Base-by-base conservation (phyloP, 805 yeast genomes). In the Starmerella sp. region DNA sequence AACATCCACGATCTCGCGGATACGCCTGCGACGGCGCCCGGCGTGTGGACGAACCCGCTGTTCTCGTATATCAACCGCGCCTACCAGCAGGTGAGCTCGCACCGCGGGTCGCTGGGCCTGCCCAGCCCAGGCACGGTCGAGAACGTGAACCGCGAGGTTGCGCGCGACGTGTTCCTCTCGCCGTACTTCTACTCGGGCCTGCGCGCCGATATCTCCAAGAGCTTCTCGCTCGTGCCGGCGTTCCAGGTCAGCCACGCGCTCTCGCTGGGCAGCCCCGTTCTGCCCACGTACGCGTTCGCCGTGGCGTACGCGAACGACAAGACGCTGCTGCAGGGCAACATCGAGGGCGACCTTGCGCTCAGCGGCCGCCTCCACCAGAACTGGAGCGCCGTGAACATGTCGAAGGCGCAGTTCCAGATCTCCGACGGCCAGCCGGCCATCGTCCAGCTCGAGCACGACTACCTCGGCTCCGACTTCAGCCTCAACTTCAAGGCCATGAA, bases 161-260 rank as follows among this genome's bases (percentile, higher is more conserved):
- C 90, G 60, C 84, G 90, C 72, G 97, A 91, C 68, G 97, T 91
- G 35, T 88, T 93, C 69, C 77, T 89, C 65, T 81, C 79, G 67
- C 95, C 89, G 69, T 86, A 86, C 75, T 82, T 84, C 72, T 91
- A 91, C 78, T 84, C 95, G 41, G 98, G 98, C 57, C 78, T 93
- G 67, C 85, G 96, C 70, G 98, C 97, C 55, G 98, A 93, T 71
- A 79, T 93, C 65, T 86, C 87, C 75, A 91, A 91, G 77, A 87
- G 90, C 13, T 88, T 93, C 68, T 74, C 85, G 60, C 78, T 90
- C 78, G 83, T 82, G 72, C 98, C 98, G 56, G 60, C 60, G 17
- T 93, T 93, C 84, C 97, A 93, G 77, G 86, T 95, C 56, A 84
- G 96, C 60, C 98, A 93, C 70, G 84, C 96, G 57, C 84, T 93